phyloP scores from a whole-genome alignment of 192 early-diverging fungal species.

The Entomortierella lignicola region DNA sequence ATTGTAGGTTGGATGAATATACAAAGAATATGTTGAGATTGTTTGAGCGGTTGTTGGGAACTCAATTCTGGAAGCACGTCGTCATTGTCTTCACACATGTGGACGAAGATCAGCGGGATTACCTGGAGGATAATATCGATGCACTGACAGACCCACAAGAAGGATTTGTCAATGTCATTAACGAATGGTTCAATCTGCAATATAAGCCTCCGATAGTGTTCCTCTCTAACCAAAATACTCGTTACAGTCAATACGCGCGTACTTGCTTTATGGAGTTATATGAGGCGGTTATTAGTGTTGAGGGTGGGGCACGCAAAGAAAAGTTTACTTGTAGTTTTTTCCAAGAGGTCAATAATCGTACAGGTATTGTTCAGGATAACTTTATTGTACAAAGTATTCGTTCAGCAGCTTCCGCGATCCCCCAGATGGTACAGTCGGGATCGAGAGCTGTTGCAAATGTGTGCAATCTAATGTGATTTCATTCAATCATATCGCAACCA shows the following conservation, averaged over 20 bases:
- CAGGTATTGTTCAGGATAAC: conserved; percentile 56
- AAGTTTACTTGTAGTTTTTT: conserved; percentile 63
- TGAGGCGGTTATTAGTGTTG: conserved; percentile 55
- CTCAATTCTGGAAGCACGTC: conserved; percentile 66
- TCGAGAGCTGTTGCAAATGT: conserved; percentile 47
- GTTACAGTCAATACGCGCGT: conserved; percentile 59
- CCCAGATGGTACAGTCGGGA: conserved; percentile 48
- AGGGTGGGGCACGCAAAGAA: conserved; percentile 49
- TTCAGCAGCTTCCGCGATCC: conserved; percentile 38
- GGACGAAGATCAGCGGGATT: conserved; percentile 60
- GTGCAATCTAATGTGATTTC: conserved; percentile 38
- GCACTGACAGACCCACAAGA: conserved; percentile 54
- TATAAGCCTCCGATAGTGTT: conserved; percentile 61
- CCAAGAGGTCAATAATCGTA: conserved; percentile 55
- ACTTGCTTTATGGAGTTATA: conserved; percentile 59
- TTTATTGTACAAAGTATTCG: conserved; percentile 60
- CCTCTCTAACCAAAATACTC: conserved; percentile 57
- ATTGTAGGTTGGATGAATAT: conserved; percentile 60
- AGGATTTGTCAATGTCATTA: conserved; percentile 61
- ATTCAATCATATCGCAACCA: neutral
- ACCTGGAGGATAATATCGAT: conserved; percentile 60
- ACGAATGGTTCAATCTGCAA: conserved; percentile 56
- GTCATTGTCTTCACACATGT: conserved; percentile 67
- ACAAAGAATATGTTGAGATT: conserved; percentile 63
- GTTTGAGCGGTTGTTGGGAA: conserved; percentile 60